Percentiles rank a stretch among this genome's conserved stretches.
phyloP scores from a whole-genome alignment of 176 grass and related monocot genomes.

The Rhipidocladum racemiflorum region DNA sequence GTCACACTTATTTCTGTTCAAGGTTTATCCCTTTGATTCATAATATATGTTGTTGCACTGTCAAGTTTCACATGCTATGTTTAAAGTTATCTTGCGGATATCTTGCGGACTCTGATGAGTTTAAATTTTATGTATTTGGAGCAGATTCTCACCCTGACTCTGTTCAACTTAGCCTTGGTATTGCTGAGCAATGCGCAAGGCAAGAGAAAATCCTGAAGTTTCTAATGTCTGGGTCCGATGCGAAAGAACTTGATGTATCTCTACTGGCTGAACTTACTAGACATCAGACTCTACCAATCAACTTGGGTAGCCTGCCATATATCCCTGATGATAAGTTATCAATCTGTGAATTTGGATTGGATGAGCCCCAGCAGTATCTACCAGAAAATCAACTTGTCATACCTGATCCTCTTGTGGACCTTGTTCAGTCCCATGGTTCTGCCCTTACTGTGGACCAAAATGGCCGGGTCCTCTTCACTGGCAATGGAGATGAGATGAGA shows the following conservation, averaged over 20 bases:
- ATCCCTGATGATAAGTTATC: conserved; percentile 46
- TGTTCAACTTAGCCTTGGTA: conserved; percentile 62
- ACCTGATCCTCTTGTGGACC: conserved; percentile 49
- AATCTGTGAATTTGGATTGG: conserved; percentile 46
- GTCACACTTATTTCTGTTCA: background rate
- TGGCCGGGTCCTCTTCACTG: conserved; percentile 56
- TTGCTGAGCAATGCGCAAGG: conserved; percentile 60
- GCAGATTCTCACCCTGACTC: conserved; percentile 61
- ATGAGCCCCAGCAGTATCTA: conserved; percentile 44
- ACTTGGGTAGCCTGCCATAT: conserved; percentile 39
- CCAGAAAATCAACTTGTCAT: conserved; percentile 44
- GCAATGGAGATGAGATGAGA: conserved; percentile 54
- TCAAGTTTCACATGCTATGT: background rate
- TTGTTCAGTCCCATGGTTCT: conserved; percentile 38
- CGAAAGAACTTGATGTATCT: conserved; percentile 46
- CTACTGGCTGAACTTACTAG: conserved; percentile 53
- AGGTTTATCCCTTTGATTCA: background rate
- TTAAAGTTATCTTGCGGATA: background rate
- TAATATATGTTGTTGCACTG: background rate
- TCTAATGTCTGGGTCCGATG: conserved; percentile 57
- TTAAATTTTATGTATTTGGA: background rate
- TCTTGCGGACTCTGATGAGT: background rate
- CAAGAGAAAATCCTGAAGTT: conserved; percentile 73
- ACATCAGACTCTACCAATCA: conserved; percentile 31
- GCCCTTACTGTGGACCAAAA: conserved; percentile 41